Conservation (phyloP, 495 filamentous ascomycete species). For the Viridothelium virens region DNA sequence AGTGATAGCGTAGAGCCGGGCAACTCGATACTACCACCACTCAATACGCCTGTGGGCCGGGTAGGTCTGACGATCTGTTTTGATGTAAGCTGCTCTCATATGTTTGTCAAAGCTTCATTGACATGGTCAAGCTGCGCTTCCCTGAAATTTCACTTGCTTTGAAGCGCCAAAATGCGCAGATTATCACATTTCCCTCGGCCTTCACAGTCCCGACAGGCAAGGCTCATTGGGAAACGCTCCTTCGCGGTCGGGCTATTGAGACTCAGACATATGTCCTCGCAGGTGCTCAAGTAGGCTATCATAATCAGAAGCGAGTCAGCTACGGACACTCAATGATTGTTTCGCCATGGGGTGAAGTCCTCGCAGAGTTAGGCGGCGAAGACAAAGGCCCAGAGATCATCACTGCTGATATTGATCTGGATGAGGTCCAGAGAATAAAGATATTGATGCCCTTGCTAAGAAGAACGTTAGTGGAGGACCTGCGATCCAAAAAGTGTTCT, state of each 20-base stretch:
- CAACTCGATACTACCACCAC: conserved; percentile 53
- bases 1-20: conserved; percentile 58
- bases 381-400: conserved; percentile 42
- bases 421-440: conserved; percentile 34
- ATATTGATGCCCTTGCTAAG: conserved; percentile 40
- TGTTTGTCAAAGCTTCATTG: neutral
- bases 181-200: conserved; percentile 82
- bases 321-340: conserved; percentile 88
- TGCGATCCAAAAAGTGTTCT: too few relatives aligned
- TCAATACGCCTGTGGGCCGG: conserved; percentile 62
- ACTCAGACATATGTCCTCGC: conserved; percentile 82
- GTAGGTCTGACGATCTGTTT: conserved; percentile 82
- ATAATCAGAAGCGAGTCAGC: conserved; percentile 71
- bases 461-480: conserved; percentile 31
- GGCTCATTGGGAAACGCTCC: conserved; percentile 75
- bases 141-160: conserved; percentile 67
- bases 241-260: conserved; percentile 81
- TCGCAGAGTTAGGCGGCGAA: conserved; percentile 55
- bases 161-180: conserved; percentile 57
- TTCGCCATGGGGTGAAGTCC: conserved; percentile 76
- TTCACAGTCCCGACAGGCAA: conserved; percentile 82
- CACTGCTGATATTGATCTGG: conserved; percentile 38
- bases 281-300: conserved; percentile 71
- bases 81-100: conserved; percentile 49
- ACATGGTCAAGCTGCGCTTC: conserved; percentile 55